A percentile compares a stretch with the other conserved stretches of the same genome.
Evolutionary conservation across 345 rosid species (phyloP).

Genomic region (Trapa bicornis): DNA sequence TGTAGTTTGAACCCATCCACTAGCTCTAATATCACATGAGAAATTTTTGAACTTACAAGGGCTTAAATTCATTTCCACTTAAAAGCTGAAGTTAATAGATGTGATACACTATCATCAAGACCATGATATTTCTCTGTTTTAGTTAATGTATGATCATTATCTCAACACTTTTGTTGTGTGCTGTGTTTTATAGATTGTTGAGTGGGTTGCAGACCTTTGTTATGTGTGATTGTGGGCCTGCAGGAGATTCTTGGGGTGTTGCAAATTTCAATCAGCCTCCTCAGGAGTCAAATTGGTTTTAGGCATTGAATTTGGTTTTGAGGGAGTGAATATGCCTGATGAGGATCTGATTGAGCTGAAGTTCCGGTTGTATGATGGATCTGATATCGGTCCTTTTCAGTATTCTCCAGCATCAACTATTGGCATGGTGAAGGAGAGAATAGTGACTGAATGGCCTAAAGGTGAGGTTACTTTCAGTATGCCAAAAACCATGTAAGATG

Average conservation of each 20-base stretch:
- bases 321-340: conserved; percentile 51
- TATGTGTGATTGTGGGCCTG: no score
- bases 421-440: conserved; percentile 64
- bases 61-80: no score
- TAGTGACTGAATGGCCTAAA: conserved; percentile 79
- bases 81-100: no score
- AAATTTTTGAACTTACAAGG: no score
- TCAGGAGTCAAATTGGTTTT: neutral
- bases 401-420: conserved; percentile 72
- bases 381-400: conserved; percentile 81
- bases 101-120: no score
- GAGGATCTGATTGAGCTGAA: conserved; percentile 73
- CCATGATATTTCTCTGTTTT: no score
- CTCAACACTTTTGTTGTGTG: neutral
- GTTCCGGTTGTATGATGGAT: conserved; percentile 82
- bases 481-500: neutral
- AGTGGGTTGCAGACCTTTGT: neutral
- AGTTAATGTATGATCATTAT: no score
- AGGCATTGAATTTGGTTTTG: conserved; percentile 14
- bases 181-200: neutral
- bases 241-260: neutral
- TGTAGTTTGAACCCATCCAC: no score
- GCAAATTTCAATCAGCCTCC: neutral
- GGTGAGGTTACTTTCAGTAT: conserved; percentile 22
- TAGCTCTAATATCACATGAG: no score